Conservation (phyloP, 169 alveolate species). For the Plasmodium relictum region DNA sequence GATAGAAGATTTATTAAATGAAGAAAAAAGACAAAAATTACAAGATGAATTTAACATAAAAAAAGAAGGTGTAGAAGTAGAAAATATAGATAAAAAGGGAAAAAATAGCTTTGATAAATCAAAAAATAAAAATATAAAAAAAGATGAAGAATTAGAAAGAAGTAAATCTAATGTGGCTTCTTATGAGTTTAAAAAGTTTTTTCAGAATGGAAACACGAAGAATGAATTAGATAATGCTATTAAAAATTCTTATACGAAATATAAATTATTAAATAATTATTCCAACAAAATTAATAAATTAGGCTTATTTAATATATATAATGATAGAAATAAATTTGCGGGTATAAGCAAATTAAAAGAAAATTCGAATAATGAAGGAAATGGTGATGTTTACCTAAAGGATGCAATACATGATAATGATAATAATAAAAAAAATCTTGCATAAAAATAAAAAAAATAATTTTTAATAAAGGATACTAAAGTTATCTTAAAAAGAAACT, state of each 20-base stretch:
- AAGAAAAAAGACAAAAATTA: not conserved
- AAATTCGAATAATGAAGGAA: not conserved
- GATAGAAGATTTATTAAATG: no score
- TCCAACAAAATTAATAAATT: conserved; percentile 41
- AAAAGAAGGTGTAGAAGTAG: not conserved
- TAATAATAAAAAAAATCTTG: not conserved
- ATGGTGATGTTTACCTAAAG: not conserved
- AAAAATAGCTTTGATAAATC: not conserved
- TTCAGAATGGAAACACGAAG: not conserved
- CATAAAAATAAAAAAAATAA: no score
- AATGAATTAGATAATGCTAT: conserved; percentile 49
- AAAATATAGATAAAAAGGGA: not conserved
- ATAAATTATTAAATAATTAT: conserved; percentile 10
- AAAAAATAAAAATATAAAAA: not conserved
- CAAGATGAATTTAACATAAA: not conserved
- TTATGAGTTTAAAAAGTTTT: not conserved
- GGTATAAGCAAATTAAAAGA: not conserved
- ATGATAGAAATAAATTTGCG: not conserved
- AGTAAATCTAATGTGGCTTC: not conserved
- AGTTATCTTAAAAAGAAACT: no score
- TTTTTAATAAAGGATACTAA: no score
- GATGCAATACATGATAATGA: not conserved
- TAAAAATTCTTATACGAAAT: conserved; percentile 18
- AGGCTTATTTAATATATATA: conserved; percentile 17
- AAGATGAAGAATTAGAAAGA: not conserved